Conservation (phyloP, 176 grass and related monocot species). For the Oryza brachyantha region DNA sequence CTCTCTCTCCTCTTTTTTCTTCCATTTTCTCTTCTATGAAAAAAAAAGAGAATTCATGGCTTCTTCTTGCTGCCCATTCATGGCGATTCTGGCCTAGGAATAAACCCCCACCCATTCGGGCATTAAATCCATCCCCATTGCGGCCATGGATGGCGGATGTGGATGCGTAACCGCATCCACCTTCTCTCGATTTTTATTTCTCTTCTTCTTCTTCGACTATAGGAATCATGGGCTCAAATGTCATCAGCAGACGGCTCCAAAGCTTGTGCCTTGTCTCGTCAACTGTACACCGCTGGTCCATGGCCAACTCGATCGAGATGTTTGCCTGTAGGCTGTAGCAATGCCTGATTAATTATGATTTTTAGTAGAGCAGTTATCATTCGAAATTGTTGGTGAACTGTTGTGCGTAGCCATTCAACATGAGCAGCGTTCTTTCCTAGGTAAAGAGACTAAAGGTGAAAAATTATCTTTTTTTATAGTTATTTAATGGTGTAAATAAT, state of each 20-base stretch:
- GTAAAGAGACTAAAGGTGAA: no score
- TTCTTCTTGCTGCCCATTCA: neutral
- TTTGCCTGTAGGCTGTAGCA: no score
- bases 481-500: no score
- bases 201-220: neutral
- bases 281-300: neutral
- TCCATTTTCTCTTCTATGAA: neutral
- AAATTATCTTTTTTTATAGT: no score
- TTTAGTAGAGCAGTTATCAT: neutral
- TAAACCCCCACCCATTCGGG: neutral
- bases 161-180: slow-evolving; percentile 32
- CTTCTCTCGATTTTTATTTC: no score
- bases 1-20: neutral
- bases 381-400: neutral
- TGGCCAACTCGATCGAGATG: neutral
- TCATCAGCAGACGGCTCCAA: neutral
- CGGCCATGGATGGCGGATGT: slow-evolving; percentile 18
- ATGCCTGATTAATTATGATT: neutral
- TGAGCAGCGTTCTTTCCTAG: no score
- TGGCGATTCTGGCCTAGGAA: neutral
- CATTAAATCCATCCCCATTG: neutral
- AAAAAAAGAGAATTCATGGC: neutral
- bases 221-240: neutral
- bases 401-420: neutral
- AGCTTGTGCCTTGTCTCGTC: neutral